Evolutionary conservation across 345 rosid species (phyloP).

Genomic region (Trapa bicornis): DNA sequence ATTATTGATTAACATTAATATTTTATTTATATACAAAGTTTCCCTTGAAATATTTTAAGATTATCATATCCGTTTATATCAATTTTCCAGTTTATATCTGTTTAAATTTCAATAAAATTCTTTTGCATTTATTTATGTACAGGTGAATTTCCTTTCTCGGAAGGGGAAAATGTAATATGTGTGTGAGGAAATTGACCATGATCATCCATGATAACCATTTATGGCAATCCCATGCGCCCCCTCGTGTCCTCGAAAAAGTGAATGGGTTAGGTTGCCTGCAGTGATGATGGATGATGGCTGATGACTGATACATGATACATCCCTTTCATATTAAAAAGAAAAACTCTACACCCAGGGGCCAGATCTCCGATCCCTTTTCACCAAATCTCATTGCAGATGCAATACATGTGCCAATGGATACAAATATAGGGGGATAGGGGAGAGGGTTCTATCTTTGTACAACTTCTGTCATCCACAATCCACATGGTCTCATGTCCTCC

Average conservation of each 20-base stretch:
- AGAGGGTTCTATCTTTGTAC: background rate
- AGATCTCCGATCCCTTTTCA: background rate
- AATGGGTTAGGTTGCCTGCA: background rate
- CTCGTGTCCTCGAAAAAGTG: background rate
- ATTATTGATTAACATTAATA: no score
- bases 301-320: background rate
- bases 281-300: no score
- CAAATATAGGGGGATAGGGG: background rate
- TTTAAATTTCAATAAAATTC: no score
- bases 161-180: background rate
- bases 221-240: background rate
- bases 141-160: background rate
- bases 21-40: no score
- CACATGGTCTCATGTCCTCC: no score
- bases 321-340: background rate
- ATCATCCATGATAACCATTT: background rate
- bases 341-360: background rate
- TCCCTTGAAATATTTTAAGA: no score
- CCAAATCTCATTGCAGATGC: background rate
- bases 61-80: no score
- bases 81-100: no score
- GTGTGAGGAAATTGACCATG: background rate
- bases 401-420: background rate
- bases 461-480: background rate
- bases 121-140: no score